Conservation (phyloP, 352 stramenopile species). For the Pythium monospermum region DNA sequence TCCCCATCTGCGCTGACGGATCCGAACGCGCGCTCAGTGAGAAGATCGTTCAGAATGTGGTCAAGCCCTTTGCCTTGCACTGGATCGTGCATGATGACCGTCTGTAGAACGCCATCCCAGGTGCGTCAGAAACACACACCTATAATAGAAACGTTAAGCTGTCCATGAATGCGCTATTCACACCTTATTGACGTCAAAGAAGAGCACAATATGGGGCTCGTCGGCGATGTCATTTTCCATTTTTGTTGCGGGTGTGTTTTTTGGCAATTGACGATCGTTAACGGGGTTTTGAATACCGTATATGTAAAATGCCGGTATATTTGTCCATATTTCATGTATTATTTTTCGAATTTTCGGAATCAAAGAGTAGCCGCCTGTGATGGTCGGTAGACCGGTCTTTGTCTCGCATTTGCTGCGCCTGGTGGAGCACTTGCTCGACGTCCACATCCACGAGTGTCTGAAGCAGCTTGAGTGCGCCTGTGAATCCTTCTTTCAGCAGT, state of each 20-base stretch:
- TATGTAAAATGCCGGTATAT: too few relatives aligned
- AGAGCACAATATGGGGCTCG: slow-evolving; percentile 54
- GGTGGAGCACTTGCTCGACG: slow-evolving; percentile 29
- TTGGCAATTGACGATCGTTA: too few relatives aligned
- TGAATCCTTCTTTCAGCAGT: slow-evolving; percentile 40
- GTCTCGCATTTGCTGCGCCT: slow-evolving; percentile 45
- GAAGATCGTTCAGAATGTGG: slow-evolving; percentile 71
- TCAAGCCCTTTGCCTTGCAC: slow-evolving; percentile 71
- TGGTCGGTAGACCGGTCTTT: slow-evolving; percentile 35
- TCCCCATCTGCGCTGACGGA: slow-evolving; percentile 21
- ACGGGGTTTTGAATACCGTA: too few relatives aligned
- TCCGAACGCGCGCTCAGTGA: slow-evolving; percentile 54
- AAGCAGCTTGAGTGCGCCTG: slow-evolving; percentile 33
- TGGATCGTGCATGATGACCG: slow-evolving; percentile 79
- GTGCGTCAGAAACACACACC: not conserved
- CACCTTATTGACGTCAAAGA: slow-evolving; percentile 83
- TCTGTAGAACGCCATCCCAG: slow-evolving; percentile 25
- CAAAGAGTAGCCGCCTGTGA: slow-evolving; percentile 1
- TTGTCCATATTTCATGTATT: too few relatives aligned
- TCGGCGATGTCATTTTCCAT: not conserved
- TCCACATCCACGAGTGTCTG: slow-evolving; percentile 31
- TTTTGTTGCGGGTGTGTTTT: too few relatives aligned
- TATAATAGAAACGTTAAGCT: not conserved
- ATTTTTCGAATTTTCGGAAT: not conserved
- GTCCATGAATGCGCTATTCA: not conserved